Evolutionary conservation across 2,329 filamentous ascomycete species (phyloP).

Genomic region (Mycogone perniciosa): DNA sequence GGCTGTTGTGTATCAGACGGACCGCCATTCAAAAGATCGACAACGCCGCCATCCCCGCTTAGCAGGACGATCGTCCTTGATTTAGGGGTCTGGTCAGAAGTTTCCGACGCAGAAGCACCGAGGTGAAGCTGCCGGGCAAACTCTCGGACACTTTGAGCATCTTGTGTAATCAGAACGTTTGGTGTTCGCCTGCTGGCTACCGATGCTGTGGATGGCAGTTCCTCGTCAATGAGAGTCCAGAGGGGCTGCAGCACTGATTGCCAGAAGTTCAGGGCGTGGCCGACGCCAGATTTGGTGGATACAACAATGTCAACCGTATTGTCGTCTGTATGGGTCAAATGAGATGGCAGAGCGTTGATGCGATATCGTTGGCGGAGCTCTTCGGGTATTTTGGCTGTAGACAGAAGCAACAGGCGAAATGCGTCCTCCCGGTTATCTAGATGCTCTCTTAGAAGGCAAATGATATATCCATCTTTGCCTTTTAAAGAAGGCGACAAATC

Average conservation of each 20-base stretch:
- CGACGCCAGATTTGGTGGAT: slow-evolving; percentile 60
- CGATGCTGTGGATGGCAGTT: background rate
- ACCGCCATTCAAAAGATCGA: slow-evolving; percentile 70
- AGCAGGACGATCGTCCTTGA: slow-evolving; percentile 63
- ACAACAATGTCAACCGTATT: slow-evolving; percentile 55
- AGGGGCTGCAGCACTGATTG: slow-evolving; percentile 49
- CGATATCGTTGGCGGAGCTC: slow-evolving; percentile 28
- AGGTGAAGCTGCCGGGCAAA: slow-evolving; percentile 43
- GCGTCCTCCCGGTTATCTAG: slow-evolving; percentile 20
- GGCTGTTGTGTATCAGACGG: slow-evolving; percentile 1
- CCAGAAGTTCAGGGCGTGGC: slow-evolving; percentile 51
- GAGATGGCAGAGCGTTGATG: slow-evolving; percentile 31
- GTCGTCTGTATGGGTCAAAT: slow-evolving; percentile 24
- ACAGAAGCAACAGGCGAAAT: slow-evolving; percentile 25
- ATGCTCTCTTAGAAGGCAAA: slow-evolving; percentile 35
- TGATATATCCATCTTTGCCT: slow-evolving; percentile 13
- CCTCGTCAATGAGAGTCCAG: slow-evolving; percentile 36
- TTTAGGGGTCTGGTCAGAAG: slow-evolving; percentile 23
- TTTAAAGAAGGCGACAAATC: slow-evolving; percentile 3
- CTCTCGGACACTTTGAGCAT: slow-evolving; percentile 55
- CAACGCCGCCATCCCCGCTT: slow-evolving; percentile 80
- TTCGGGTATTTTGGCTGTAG: slow-evolving; percentile 29
- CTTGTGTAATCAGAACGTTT: slow-evolving; percentile 54
- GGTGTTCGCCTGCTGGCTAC: background rate
- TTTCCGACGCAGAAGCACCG: slow-evolving; percentile 8